Base-by-base conservation (phyloP, 2,329 filamentous ascomycete genomes). In the Diaporthe ilicicola region DNA sequence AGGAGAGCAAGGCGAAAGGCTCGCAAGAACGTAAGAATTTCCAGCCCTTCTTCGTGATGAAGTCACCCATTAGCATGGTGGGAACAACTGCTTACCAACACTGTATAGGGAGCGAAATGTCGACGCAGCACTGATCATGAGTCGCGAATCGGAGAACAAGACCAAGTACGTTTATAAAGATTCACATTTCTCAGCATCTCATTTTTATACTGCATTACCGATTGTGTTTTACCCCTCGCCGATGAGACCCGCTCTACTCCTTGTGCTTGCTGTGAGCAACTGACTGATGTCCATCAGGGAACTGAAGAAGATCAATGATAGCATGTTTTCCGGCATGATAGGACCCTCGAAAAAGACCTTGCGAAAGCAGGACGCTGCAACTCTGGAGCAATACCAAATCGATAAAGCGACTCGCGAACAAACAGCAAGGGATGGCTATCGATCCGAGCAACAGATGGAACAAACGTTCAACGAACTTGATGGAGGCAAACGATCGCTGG, bases 311-410 rank as follows among this genome's bases (percentile, higher is more conserved):
- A 85, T 97, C 62, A 97, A 98, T 81, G 87, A 92, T 73, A 94
- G 92, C 84, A 97, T 98, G 94, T 97, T 97, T 78, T 93, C 93
- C 6, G 89, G 95, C 27, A 92, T 94, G 77, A 91, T 95, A 32
- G 85, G 86, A 67, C 96, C 93, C 0, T 90, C 89, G 17, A 90
- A 88, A 73, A 88, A 87, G 74, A 88, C 91, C 54, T 88, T 87
- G 34, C 85, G 86, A 68, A 89, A 89, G 70, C 87, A 89, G 50
- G 93, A 96, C 74, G 85, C 91, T 64, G 86, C 89, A 68, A 88
- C 93, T 54, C 84, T 97, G 77, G 89, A 92, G 55, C 91, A 91
- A 70, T 89, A 93, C 76, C 88, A 91, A 42, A 78, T 85, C 71
- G 91, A 94, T 73, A 85, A 90, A 29, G 90, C 90, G 10, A 86